Conservation (phyloP, 1,284 basidiomycete species). For the Termitomyces sp. region DNA sequence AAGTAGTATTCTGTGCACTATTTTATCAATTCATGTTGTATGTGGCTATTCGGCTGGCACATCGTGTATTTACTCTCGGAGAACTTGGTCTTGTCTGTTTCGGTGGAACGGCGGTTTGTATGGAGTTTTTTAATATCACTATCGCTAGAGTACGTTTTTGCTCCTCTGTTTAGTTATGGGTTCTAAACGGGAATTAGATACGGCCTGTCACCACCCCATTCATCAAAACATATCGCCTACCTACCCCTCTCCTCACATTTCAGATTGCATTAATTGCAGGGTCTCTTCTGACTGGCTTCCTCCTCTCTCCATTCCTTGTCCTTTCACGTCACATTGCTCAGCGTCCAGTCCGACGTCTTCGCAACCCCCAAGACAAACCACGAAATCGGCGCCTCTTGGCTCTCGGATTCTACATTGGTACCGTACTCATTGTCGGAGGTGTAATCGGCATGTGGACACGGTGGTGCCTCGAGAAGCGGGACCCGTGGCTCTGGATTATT, state of each 20-base stretch:
- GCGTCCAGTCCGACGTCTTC: constrained; percentile 83
- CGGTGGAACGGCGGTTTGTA: constrained; percentile 81
- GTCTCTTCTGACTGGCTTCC: constrained; percentile 85
- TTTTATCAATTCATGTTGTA: constrained; percentile 94
- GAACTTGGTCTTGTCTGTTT: constrained; percentile 88
- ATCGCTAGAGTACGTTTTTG: constrained; percentile 60
- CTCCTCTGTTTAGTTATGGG: not conserved
- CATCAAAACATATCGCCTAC: constrained; percentile 90
- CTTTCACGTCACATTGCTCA: constrained; percentile 92
- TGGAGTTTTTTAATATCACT: constrained; percentile 83
- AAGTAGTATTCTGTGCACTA: constrained; percentile 69
- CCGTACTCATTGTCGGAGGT: constrained; percentile 74
- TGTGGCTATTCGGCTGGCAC: constrained; percentile 82
- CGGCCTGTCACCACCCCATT: constrained; percentile 79
- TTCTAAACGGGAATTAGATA: constrained; percentile 44
- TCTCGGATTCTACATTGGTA: constrained; percentile 79
- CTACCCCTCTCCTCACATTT: constrained; percentile 88
- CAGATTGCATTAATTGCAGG: constrained; percentile 94
- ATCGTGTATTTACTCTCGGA: constrained; percentile 91
- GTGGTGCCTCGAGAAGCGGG: constrained; percentile 80
- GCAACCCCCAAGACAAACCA: constrained; percentile 85
- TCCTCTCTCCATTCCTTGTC: constrained; percentile 92
- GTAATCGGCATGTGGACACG: constrained; percentile 91
- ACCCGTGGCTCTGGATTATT: constrained; percentile 88
- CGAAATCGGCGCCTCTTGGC: constrained; percentile 84